Evolutionary conservation across 352 stramenopile species (phyloP), one percentile per base, ranked within the genome.

Genomic region (Pythium vanterpoolii): DNA sequence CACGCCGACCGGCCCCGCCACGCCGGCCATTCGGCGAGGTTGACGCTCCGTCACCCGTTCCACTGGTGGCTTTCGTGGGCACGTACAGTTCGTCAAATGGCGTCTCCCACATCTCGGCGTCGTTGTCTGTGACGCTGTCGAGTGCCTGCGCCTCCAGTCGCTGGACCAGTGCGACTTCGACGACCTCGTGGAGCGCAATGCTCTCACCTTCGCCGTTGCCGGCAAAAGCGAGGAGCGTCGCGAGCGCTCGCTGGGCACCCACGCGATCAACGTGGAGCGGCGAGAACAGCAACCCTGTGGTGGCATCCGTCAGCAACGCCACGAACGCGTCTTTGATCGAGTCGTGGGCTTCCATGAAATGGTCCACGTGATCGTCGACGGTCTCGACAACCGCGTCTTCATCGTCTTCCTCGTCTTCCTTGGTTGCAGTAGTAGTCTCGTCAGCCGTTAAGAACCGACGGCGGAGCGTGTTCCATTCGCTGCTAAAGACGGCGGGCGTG

Each of bases 161-260:
- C 43, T 80, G 76, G 56, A 84, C 63, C 26, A 94, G 46, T 38
- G 73, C 49, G 1, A 87, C 71, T 36, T 92, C 64, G 18, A 96
- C 75, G 14, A 93, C 58, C 24, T 88, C 79, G 51, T 87, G 74
- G 26, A 94, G 67, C 13, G 79, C 81, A 31, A 96, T 47, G 53
- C 75, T 77, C 44, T 96, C 86, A 8, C 81, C 82, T 40, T 89
- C 76, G 28, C 86, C 86, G 44, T 90, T 93, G 9, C 86, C 86
- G 39, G 82, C 77, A 58, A 93, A 96, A 18, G 86, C 73, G 4
- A 94, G 77, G 39, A 96, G 57, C 19, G 84, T 80, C 27, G 78
- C 77, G 3, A 96, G 31, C n/a, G 72, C 72, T 5, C 86, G 83
- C 50, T 94, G 85, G 11, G 78, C 83, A 28, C 72, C 76, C 23